Base-by-base conservation (phyloP, 1,284 basidiomycete species). In the Ustilago hordei region DNA sequence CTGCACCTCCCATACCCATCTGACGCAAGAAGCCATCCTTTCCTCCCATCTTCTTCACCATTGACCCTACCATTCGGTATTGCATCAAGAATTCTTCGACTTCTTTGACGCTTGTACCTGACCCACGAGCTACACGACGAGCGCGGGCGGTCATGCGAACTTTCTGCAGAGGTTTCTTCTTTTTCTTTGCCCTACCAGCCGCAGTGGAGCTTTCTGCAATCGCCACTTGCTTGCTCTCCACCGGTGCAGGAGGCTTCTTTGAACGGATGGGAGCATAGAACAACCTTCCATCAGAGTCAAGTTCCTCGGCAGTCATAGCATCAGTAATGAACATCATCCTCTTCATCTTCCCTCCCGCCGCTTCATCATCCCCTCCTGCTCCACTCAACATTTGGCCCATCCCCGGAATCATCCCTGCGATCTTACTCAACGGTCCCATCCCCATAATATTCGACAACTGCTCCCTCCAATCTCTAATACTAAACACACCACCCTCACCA, bases 301-400 rank as follows among this genome's bases (percentile, higher is more conserved):
- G 91, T 87, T 99, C 97, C 63, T 89, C 88, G 17, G 92, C 90
- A 47, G 95, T 94, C 96, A 99, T 99, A 82, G 93, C 95, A 87
- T 99, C 96, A 28, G 95, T 98, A 85, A 99, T 98, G 88, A 93
- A 99, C 78, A 98, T 93, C 93, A 99, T 95, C 72, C 95, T 92
- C 88, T 98, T 98, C 91, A 99, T 92, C 78, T 91, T 87, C 4
- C 85, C 78, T 1, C 93, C 92, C 41, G 94, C 94, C 83, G 98
- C 96, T 85, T 97, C 95, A 84, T 95, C 94, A 45, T 93, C 95
- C 8, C 81, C 85, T 8, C 79, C 81, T 8, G 60, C 71, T n/a
- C 78, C 81, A 47, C 84, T 84, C 64, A 98, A 89, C 85, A 99
- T 89, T 47, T 94, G 93, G 76, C 93, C 92, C 81, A 99, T 90